Evolutionary conservation across 2,329 filamentous ascomycete species (phyloP), one percentile per base, ranked within the genome.

Genomic region (Thelonectria discophora): DNA sequence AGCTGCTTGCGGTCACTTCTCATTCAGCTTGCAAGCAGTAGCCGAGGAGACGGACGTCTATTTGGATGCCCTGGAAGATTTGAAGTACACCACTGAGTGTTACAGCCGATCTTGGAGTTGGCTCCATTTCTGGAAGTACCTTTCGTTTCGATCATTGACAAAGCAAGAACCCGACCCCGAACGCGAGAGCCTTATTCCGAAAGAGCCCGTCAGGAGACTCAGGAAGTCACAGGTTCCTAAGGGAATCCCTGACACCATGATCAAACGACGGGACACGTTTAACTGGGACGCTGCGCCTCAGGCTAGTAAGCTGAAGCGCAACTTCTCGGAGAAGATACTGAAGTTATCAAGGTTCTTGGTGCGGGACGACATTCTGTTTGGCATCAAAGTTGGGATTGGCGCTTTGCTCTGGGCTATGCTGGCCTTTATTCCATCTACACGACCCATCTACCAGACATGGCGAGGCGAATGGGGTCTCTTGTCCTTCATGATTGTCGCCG

Each of bases 401-500:
- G 95, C 95, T 12, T 86, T 93, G 5, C 78, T 97, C 0, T 98
- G 94, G 80, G 94, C 93, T 17, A 87, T 95, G 76, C 91, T 96
- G 68, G 90, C 95, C 2, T 99, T 97, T 72, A 85, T 97, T 34
- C 86, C 88, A 1, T 80, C 84, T 9, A 97, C 93, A 2, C 84
- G 93, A 54, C 91, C 91, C 0, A 84, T 90, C 18, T 99, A 97
- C 75, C 84, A 88, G 54, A 90, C 90, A 71, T 98, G 94, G 93
- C 85, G 94, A 74, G 94, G 94, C 30, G 95, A 99, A 82, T 99
- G 95, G 95, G 95, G 95, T 20, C 83, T 99, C 2, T 77, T 99
- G 57, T 97, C 93, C 0, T 98, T 97, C 80, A 98, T 98, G 94
- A 88, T 98, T 73, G 95, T 99, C 21, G 97, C 94, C 74, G 93